Evolutionary conservation across 139 green algal genomes (phyloP).

Genomic region (Deuterostichococcus epilithicus): DNA sequence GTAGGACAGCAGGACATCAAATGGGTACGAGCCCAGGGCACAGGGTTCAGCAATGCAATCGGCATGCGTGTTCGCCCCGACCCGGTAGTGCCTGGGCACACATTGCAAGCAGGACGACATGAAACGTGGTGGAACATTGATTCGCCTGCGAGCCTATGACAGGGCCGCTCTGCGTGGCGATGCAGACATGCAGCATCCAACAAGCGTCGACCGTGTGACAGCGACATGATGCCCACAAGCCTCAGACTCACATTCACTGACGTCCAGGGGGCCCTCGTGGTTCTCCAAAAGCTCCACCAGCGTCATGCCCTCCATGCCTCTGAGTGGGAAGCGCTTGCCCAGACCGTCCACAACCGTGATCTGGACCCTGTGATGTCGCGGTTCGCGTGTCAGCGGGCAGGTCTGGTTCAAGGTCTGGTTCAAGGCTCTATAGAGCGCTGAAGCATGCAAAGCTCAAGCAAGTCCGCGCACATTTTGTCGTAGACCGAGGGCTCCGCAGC

Average conservation of each 20-base stretch:
- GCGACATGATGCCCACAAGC: not conserved
- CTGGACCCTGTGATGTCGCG: constrained; percentile 24
- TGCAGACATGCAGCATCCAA: not conserved
- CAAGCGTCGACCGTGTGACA: not conserved
- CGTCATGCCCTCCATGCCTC: constrained; percentile 21
- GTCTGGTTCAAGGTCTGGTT: too few species aligned
- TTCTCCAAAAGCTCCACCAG: constrained; percentile 24
- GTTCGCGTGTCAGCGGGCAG: too few species aligned
- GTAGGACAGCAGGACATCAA: too few species aligned
- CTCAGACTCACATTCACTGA: not conserved
- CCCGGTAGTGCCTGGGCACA: too few species aligned
- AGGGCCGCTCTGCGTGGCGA: too few species aligned
- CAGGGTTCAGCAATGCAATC: not conserved
- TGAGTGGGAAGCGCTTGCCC: constrained; percentile 15
- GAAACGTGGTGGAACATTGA: too few species aligned
- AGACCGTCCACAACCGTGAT: constrained; percentile 19
- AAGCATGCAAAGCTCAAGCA: too few species aligned
- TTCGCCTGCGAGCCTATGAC: too few species aligned
- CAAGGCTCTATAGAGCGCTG: too few species aligned
- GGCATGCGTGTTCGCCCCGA: too few species aligned
- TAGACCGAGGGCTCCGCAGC: not conserved
- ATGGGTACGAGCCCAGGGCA: too few species aligned
- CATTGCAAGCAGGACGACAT: too few species aligned
- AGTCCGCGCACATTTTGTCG: not conserved
- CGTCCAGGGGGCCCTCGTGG: constrained; percentile 15